Evolutionary conservation across 768 basidiomycete species (phyloP), one percentile per base, ranked within the genome.

Genomic region (Boletus fagicola): DNA sequence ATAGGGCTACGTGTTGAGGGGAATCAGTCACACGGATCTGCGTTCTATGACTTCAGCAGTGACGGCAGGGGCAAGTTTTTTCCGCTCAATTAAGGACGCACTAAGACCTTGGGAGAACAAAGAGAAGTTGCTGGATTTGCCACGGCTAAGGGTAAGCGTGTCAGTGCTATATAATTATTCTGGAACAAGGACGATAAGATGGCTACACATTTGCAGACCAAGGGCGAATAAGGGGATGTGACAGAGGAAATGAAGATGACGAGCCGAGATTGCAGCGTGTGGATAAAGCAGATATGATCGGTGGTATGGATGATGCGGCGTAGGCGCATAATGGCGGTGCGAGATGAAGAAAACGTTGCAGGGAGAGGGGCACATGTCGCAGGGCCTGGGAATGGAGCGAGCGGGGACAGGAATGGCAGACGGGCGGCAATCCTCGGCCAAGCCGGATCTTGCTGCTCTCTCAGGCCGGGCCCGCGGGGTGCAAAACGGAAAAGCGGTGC

Each of bases 271-370:
- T 51, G 63, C 54, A 60, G 62, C 59, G 51, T 67, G 62, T 59
- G 60, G 61, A 58, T 59, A 57, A 54, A 16, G 44, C 33, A 61
- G 56, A 60, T 43, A 43, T 59, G 64, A 65, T 65, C 61, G 62
- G 59, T 67, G 62, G 49, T 54, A 44, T 18, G 35, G 39, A 61
- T 61, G 58, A 54, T 58, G 58, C 60, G 64, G 63, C 61, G 69
- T 51, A 57, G 61, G 62, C 57, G 68, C 58, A n/a, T n/a, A 64
- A 67, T 57, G 60, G 65, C 60, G 59, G 62, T 58, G 54, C 40
- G 52, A 66, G 64, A 72, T 72, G 70, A 72, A 73, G 57, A 66
- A 68, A 73, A 72, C 72, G 71, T 72, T 72, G 64, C 56, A 60
- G 26, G 35, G 47, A 51, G 36, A 26, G 54, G 61, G 42, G 54